phyloP scores from a whole-genome alignment of 2,329 filamentous ascomycete genomes.

The Pseudophaeomoniella oleicola region DNA sequence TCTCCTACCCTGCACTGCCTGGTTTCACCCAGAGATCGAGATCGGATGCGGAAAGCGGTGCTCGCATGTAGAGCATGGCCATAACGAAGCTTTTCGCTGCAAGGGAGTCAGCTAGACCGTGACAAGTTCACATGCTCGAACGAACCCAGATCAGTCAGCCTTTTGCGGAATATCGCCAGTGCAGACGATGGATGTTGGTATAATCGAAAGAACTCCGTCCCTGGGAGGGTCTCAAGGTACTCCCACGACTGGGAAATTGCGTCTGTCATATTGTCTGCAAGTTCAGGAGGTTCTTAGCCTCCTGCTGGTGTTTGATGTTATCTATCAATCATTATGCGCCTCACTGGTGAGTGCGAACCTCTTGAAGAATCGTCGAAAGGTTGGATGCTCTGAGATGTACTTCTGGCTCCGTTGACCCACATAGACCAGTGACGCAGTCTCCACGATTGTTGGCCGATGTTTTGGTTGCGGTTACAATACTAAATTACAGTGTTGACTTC shows the following conservation, averaged over 20 bases:
- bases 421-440: too few species aligned
- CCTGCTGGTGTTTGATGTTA: constrained; percentile 8
- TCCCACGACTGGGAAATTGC: constrained; percentile 56
- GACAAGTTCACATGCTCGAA: constrained; percentile 2
- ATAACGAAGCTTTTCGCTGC: constrained; percentile 90
- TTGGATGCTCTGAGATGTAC: too few species aligned
- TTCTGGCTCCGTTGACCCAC: too few species aligned
- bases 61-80: constrained; percentile 81
- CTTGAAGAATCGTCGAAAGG: too few species aligned
- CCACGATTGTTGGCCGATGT: too few species aligned
- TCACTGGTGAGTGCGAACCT: too few species aligned
- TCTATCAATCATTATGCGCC: constrained; percentile 5
- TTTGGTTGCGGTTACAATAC: too few species aligned
- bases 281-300: constrained; percentile 3
- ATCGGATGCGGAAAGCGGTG: constrained; percentile 62
- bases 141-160: constrained; percentile 80
- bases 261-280: constrained; percentile 31
- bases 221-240: constrained; percentile 82
- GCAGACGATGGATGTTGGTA: constrained; percentile 95
- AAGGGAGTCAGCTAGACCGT: constrained; percentile 8
- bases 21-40: constrained; percentile 78
- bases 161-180: constrained; percentile 89
- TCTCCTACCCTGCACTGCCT: constrained; percentile 38
- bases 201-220: constrained; percentile 76
- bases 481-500: too few species aligned